Base-by-base conservation (phyloP, 345 rosid genomes). In the Boechera retrofracta region DNA sequence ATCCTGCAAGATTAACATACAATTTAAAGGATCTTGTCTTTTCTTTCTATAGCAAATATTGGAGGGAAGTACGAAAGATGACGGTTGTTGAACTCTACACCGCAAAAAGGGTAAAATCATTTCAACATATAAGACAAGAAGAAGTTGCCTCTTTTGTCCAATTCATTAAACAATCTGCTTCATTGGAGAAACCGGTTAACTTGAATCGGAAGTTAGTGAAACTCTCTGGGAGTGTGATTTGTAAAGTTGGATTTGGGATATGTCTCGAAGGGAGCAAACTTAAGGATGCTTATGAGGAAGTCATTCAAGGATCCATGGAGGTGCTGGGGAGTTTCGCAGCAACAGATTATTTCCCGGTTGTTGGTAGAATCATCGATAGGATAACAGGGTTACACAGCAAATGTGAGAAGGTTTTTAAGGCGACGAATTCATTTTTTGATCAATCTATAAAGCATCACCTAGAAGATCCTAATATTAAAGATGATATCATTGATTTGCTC, bases 51-150 rank as follows among this genome's bases (percentile, higher is more conserved):
- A 66, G 58, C 57, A 32, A 51, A 6, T 78, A 72, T 10, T 78
- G 81, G 87, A 82, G 81, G 69, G 83, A 78, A 62, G 62, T 78
- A 6, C 6, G 86, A 38, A 86, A 82, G 64, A 36, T 74, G 41
- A 62, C 83, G 10, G 81, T 78, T 29, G 1, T 79, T 5, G 83
- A 86, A 29, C 71, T 84, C 24, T 84, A 82, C 6, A 82, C 84
- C 8, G 47, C 73, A 5, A 86, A 81, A 56, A 81, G 80, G 36
- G 83, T 79, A 31, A 68, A 77, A 11, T 79, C 88, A 0, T 83
- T 81, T 71, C 42, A 58, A 29, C 67, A 58, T 63, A 1, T 85
- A 5, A 79, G 86, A 61, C 73, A 79, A 67, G 85, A 73, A 9
- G 85, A 83, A 67, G 78, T 79, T 15, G 65, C 29, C 6, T 81